These are phyloP conservation scores for Euphorbia celastroides DNA, from an alignment of 441 rosid genomes.

Conservation along the genomic window DNA sequence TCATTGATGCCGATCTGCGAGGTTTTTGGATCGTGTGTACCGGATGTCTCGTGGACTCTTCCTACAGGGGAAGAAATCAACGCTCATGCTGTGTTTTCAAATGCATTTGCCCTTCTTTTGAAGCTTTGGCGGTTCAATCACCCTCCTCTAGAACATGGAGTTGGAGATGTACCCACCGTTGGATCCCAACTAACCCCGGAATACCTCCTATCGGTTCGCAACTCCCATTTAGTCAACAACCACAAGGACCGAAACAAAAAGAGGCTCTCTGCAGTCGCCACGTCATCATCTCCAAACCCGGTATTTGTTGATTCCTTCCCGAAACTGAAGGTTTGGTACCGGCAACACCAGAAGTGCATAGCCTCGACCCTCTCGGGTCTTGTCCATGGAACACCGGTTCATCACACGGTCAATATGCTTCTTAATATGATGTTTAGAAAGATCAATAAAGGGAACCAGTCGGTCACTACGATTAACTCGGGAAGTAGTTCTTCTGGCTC, in stretches of 20 bases:
- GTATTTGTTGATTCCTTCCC: constrained; percentile 89
- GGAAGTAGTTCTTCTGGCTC: constrained; percentile 85
- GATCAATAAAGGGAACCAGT: constrained; percentile 55
- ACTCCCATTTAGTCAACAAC: constrained; percentile 66
- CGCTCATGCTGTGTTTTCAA: constrained; percentile 82
- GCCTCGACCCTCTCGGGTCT: constrained; percentile 86
- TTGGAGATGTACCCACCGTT: constrained; percentile 75
- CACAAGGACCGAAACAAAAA: constrained; percentile 58
- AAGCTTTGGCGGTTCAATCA: constrained; percentile 90
- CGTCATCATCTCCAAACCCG: constrained; percentile 47
- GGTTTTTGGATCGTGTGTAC: constrained; percentile 78
- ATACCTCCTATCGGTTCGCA: constrained; percentile 72
- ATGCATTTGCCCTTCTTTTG: constrained; percentile 87
- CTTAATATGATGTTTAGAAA: constrained; percentile 93
- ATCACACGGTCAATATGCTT: constrained; percentile 80
- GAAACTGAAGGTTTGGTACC: constrained; percentile 75
- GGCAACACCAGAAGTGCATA: constrained; percentile 87
- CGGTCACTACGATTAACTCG: constrained; percentile 62
- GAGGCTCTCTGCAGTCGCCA: constrained; percentile 52
- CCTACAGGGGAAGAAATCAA: constrained; percentile 82
- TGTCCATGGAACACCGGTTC: constrained; percentile 75
- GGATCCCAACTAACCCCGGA: constrained; percentile 86
- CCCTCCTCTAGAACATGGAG: constrained; percentile 76
- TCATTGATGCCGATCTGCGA: constrained; percentile 95
- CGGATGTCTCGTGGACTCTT: constrained; percentile 68